Percentiles rank a stretch among this genome's conserved stretches.
These are phyloP conservation scores for Gypsophila paniculata DNA, from an alignment of 179 eudicot species.

Conservation along the genomic window DNA sequence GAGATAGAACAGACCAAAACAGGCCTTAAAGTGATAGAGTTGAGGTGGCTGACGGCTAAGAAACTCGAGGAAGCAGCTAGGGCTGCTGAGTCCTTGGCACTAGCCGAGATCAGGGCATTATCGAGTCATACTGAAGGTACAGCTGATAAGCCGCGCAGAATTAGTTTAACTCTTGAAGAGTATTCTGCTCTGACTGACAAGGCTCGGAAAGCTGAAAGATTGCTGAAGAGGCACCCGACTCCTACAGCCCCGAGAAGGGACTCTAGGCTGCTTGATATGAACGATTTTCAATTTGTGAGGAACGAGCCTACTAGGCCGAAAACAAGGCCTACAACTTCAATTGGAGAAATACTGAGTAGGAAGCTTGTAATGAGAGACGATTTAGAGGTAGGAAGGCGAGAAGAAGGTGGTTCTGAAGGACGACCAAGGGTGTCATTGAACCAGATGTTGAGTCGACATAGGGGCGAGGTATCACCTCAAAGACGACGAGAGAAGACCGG, in stretches of 20 bases:
- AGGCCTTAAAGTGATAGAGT: constrained; percentile 37
- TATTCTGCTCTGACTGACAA: constrained; percentile 31
- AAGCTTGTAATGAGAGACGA: constrained; percentile 34
- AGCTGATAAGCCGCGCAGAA: constrained; percentile 20
- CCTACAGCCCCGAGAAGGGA: constrained; percentile 30
- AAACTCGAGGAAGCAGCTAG: constrained; percentile 42
- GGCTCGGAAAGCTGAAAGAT: constrained; percentile 29
- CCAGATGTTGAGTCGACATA: constrained; percentile 34
- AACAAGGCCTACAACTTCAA: constrained; percentile 24
- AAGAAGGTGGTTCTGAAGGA: constrained; percentile 18
- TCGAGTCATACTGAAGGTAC: constrained; percentile 24
- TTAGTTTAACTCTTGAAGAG: constrained; percentile 36
- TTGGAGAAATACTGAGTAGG: constrained; percentile 33
- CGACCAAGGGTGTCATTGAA: constrained; percentile 41
- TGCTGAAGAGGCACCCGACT: constrained; percentile 30
- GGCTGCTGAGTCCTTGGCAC: constrained; percentile 39
- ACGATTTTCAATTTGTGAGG: not conserved
- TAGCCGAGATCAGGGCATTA: constrained; percentile 37
- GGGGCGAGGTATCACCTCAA: constrained; percentile 16
- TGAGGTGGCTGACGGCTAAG: constrained; percentile 40
- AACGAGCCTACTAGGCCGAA: constrained; percentile 8
- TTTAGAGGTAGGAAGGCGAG: constrained; percentile 27
- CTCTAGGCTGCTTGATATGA: constrained; percentile 32
- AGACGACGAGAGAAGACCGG: constrained; percentile 22
- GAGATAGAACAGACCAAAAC: constrained; percentile 39